Conservation (phyloP, 352 stramenopile species). For the Nothophytophthora sp. region DNA sequence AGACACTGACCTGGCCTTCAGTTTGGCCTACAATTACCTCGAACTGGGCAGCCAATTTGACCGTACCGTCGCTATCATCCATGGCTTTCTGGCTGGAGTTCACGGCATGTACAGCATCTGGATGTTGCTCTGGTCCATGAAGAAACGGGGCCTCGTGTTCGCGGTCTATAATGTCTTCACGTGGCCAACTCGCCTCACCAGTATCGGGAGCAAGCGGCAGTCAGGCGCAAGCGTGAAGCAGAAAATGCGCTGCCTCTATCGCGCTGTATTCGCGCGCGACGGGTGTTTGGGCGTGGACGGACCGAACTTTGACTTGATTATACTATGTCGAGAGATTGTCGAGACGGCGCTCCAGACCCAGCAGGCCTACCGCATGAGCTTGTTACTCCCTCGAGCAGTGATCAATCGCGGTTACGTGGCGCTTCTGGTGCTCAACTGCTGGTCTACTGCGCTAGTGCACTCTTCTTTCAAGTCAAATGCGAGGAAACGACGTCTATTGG, state of each 20-base stretch:
- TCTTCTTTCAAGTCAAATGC: slow-evolving; percentile 6
- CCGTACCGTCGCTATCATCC: no score
- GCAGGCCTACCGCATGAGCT: slow-evolving; percentile 32
- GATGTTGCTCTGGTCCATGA: slow-evolving; percentile 24
- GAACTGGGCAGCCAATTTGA: no score
- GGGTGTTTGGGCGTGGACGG: slow-evolving; percentile 21
- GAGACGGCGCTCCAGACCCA: slow-evolving; percentile 23
- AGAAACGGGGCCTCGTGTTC: slow-evolving; percentile 19
- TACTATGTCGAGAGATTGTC: slow-evolving; percentile 23
- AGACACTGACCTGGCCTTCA: no score
- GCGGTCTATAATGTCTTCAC: slow-evolving; percentile 10
- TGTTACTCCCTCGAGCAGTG: slow-evolving; percentile 8
- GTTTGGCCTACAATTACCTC: no score
- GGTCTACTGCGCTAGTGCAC: slow-evolving; percentile 20
- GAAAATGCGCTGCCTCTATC: neutral
- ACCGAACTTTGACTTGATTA: slow-evolving; percentile 23
- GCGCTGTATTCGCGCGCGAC: slow-evolving; percentile 6
- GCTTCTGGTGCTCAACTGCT: slow-evolving; percentile 29
- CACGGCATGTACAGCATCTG: slow-evolving; percentile 12
- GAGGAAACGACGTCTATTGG: slow-evolving; percentile 8
- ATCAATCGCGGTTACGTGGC: slow-evolving; percentile 23
- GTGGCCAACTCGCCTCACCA: neutral
- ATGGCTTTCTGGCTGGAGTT: slow-evolving; percentile 5
- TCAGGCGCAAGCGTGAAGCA: neutral
- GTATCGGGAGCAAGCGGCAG: neutral